These are phyloP conservation scores for Aspergillus incahuasiensis DNA, from an alignment of 495 filamentous ascomycete species.

Conservation along the genomic window DNA sequence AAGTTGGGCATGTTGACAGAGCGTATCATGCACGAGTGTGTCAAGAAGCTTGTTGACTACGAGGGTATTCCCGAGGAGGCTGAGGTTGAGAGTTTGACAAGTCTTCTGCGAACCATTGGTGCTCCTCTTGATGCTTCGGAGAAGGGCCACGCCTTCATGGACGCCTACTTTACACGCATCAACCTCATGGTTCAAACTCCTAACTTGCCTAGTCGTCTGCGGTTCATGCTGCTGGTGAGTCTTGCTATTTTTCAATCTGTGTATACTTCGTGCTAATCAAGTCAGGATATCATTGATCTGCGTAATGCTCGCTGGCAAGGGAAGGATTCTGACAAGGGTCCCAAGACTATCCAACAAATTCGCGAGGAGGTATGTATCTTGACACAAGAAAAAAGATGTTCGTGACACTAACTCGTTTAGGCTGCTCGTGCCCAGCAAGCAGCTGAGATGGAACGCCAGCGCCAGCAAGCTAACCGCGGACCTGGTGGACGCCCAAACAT, in stretches of 20 bases:
- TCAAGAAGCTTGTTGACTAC: conserved; percentile 93
- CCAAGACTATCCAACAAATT: conserved; percentile 92
- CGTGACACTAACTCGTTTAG: conserved; percentile 34
- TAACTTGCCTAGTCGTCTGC: conserved; percentile 76
- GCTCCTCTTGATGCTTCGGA: conserved; percentile 74
- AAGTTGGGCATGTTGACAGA: conserved; percentile 98
- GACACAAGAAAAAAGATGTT: neutral
- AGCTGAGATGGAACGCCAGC: conserved; percentile 50
- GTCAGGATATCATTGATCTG: conserved; percentile 78
- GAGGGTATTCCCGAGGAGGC: conserved; percentile 90
- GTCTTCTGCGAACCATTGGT: conserved; percentile 88
- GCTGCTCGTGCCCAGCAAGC: conserved; percentile 65
- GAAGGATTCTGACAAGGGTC: conserved; percentile 84
- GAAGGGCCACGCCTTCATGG: conserved; percentile 77
- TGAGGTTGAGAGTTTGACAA: conserved; percentile 90
- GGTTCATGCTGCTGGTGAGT: conserved; percentile 87
- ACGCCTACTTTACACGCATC: conserved; percentile 90
- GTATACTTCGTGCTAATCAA: neutral
- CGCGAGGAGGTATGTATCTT: conserved; percentile 66
- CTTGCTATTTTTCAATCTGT: neutral
- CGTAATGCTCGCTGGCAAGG: conserved; percentile 69
- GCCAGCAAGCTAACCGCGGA: conserved; percentile 45
- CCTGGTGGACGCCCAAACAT: conserved; percentile 53
- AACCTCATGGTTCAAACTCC: conserved; percentile 68
- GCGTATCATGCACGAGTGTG: conserved; percentile 99